Evolutionary conservation across 2,329 filamentous ascomycete species (phyloP).

Genomic region (Cladobotryum protrusum): DNA sequence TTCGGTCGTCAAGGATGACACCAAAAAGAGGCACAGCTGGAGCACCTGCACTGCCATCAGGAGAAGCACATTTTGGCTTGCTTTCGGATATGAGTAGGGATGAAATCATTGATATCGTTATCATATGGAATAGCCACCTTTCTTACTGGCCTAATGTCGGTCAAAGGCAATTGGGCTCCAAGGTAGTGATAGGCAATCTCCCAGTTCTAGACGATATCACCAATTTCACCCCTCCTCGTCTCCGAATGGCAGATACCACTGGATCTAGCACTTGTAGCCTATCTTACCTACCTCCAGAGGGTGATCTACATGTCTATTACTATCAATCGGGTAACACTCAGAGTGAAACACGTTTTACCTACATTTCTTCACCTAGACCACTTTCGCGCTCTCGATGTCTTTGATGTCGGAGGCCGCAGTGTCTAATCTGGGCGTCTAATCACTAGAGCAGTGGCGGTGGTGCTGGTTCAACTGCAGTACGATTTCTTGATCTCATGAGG

Average conservation of each 20-base stretch:
- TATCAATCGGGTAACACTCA: not conserved
- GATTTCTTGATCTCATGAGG: not conserved
- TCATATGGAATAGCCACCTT: too few relatives aligned
- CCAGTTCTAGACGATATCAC: not conserved
- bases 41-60: not conserved
- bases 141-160: too few relatives aligned
- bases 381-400: not conserved
- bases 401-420: not conserved
- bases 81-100: not conserved
- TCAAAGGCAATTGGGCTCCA: too few relatives aligned
- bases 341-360: not conserved
- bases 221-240: not conserved
- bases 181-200: not conserved
- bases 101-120: too few relatives aligned
- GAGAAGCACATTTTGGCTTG: not conserved
- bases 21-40: not conserved
- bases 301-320: not conserved
- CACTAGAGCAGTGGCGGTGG: not conserved
- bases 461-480: not conserved
- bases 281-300: conserved; percentile 18
- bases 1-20: too few relatives aligned
- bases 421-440: not conserved
- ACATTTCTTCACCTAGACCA: not conserved
- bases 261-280: conserved; percentile 22
- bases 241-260: conserved; percentile 17